Conservation (phyloP, 1,284 basidiomycete genomes). For the Fomes fomentarius region DNA sequence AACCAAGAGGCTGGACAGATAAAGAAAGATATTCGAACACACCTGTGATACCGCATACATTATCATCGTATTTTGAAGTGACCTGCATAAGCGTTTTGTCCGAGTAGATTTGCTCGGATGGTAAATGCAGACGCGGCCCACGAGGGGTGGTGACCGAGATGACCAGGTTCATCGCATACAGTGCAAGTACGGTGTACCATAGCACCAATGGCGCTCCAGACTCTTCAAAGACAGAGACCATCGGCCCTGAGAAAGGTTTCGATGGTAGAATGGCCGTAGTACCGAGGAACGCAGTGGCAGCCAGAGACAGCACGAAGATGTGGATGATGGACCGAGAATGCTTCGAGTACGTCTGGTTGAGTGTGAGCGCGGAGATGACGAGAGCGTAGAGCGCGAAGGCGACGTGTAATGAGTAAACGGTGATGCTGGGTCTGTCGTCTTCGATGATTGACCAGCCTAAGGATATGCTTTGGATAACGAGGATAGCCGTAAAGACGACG, state of each 20-base stretch:
- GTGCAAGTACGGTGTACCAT: slow-evolving; percentile 51
- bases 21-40: slow-evolving; percentile 24
- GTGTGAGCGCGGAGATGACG: slow-evolving; percentile 52
- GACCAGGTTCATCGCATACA: slow-evolving; percentile 53
- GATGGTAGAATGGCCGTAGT: slow-evolving; percentile 60
- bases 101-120: slow-evolving; percentile 72
- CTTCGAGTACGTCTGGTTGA: slow-evolving; percentile 51
- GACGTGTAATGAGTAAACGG: slow-evolving; percentile 53
- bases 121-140: slow-evolving; percentile 77
- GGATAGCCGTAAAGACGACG: slow-evolving; percentile 45
- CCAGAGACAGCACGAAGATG: slow-evolving; percentile 58
- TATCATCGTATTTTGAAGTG: slow-evolving; percentile 60
- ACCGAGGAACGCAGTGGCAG: slow-evolving; percentile 55
- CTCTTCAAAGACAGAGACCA: slow-evolving; percentile 9
- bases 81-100: slow-evolving; percentile 62
- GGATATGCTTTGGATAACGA: slow-evolving; percentile 53
- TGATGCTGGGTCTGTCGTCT: slow-evolving; percentile 36
- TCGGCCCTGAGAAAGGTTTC: slow-evolving; percentile 43
- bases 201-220: slow-evolving; percentile 37
- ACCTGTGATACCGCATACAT: slow-evolving; percentile 66
- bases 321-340: slow-evolving; percentile 73
- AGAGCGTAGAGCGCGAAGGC: slow-evolving; percentile 66
- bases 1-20: too few relatives aligned
- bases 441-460: slow-evolving; percentile 56
- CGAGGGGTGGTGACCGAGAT: slow-evolving; percentile 63